Conservation (phyloP, 305 asterid species). For the Fraxinus latifolia region DNA sequence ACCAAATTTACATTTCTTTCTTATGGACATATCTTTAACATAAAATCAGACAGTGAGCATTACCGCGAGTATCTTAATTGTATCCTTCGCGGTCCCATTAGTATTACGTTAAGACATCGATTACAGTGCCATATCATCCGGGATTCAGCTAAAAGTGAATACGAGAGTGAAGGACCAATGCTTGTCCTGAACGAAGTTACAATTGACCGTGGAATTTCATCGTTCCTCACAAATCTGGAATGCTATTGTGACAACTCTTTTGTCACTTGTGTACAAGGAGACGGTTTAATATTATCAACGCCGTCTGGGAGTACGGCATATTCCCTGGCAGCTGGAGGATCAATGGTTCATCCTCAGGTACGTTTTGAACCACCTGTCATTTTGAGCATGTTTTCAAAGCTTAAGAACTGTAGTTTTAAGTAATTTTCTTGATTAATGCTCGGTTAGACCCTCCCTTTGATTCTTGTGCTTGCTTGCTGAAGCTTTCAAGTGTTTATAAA, state of each 20-base stretch:
- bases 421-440: background rate
- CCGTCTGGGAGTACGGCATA: slow-evolving; percentile 99
- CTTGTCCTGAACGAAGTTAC: slow-evolving; percentile 92
- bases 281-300: slow-evolving; percentile 87
- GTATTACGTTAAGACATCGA: slow-evolving; percentile 87
- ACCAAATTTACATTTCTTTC: background rate
- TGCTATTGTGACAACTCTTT: slow-evolving; percentile 90
- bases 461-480: background rate
- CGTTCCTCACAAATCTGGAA: slow-evolving; percentile 88
- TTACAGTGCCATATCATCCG: slow-evolving; percentile 85
- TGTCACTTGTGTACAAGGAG: slow-evolving; percentile 94
- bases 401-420: background rate
- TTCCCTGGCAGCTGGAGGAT: slow-evolving; percentile 99
- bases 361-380: background rate
- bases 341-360: slow-evolving; percentile 99
- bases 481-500: background rate
- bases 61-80: slow-evolving; percentile 68
- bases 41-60: slow-evolving; percentile 70
- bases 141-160: slow-evolving; percentile 75
- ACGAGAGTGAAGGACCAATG: slow-evolving; percentile 80
- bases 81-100: slow-evolving; percentile 74
- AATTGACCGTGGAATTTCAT: slow-evolving; percentile 93
- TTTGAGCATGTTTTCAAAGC: background rate
- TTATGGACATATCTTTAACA: slow-evolving; percentile 45
- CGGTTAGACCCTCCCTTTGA: background rate